Conservation (phyloP, 805 yeast genomes). For the Ascoidea asiatica region DNA sequence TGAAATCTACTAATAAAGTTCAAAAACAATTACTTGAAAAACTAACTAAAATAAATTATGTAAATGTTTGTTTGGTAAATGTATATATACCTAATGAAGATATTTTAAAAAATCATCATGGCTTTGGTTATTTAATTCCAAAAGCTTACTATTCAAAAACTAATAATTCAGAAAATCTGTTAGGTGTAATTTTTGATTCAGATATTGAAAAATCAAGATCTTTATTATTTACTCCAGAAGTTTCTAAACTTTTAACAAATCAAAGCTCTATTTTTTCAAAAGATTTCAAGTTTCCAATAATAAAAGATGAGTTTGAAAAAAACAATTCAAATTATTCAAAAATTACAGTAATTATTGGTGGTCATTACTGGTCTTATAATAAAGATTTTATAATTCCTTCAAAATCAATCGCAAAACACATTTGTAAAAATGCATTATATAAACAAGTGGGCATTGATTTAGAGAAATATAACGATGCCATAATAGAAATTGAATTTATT, state of each 20-base stretch:
- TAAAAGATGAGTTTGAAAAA: conserved; percentile 1
- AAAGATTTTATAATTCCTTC: conserved; percentile 2
- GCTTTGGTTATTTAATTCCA: conserved; percentile 89
- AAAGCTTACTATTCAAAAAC: conserved; percentile 22
- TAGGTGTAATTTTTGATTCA: conserved; percentile 89
- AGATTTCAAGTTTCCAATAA: conserved; percentile 3
- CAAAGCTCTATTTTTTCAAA: neutral
- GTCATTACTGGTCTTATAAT: conserved; percentile 35
- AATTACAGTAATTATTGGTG: conserved; percentile 86
- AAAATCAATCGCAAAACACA: conserved; percentile 13
- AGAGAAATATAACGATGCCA: conserved; percentile 15
- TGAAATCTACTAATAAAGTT: conserved; percentile 12
- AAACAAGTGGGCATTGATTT: conserved; percentile 23
- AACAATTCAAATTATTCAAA: conserved; percentile 36
- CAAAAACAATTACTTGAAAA: conserved; percentile 10
- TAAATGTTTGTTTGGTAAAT: conserved; percentile 56
- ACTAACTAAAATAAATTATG: conserved; percentile 6
- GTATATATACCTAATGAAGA: conserved; percentile 37
- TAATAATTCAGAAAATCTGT: conserved; percentile 37
- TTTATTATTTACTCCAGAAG: conserved; percentile 13
- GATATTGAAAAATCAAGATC: conserved; percentile 52
- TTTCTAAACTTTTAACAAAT: conserved; percentile 9
- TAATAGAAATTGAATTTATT: conserved; percentile 27
- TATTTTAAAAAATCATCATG: conserved; percentile 30
- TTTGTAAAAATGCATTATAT: conserved; percentile 24